Percentiles rank a stretch among this genome's conserved stretches.
Evolutionary conservation across 2,329 filamentous ascomycete genomes (phyloP).

Genomic region (Sporothrix globosa): DNA sequence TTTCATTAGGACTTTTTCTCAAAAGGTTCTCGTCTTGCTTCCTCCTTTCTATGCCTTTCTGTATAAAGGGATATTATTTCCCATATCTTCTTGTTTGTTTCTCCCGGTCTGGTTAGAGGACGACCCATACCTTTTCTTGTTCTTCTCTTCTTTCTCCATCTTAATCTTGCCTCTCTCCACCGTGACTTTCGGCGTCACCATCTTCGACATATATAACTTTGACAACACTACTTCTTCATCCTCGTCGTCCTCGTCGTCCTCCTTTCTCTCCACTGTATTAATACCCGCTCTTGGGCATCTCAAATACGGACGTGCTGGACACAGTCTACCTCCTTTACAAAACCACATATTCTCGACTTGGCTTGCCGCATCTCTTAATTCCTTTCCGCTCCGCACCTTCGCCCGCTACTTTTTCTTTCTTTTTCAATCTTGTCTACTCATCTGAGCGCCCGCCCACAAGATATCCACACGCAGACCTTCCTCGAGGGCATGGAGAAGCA

Average conservation of each 20-base stretch:
- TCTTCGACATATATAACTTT: not conserved
- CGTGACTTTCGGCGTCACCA: not conserved
- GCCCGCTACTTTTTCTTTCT: not conserved
- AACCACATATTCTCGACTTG: not conserved
- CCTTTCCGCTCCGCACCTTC: not conserved
- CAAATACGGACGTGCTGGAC: constrained; percentile 20
- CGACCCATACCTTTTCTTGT: not conserved
- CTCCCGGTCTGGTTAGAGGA: constrained; percentile 7
- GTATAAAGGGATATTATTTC: constrained; percentile 21
- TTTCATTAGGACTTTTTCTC: not conserved
- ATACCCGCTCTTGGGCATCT: not conserved
- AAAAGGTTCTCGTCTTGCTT: not conserved
- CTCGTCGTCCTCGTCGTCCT: constrained; percentile 1
- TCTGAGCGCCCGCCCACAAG: not conserved
- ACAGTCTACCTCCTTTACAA: constrained; percentile 5
- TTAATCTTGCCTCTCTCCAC: not conserved
- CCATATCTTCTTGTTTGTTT: constrained; percentile 18
- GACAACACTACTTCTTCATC: not conserved
- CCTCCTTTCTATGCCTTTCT: not conserved
- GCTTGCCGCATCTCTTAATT: constrained; percentile 1
- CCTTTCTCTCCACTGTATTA: not conserved
- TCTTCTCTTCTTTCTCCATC: not conserved
- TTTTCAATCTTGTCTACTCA: not conserved
- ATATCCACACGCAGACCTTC: not conserved
- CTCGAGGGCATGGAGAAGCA: constrained; percentile 1